phyloP scores from a whole-genome alignment of 441 rosid species.

The Erysimum cheiri region DNA sequence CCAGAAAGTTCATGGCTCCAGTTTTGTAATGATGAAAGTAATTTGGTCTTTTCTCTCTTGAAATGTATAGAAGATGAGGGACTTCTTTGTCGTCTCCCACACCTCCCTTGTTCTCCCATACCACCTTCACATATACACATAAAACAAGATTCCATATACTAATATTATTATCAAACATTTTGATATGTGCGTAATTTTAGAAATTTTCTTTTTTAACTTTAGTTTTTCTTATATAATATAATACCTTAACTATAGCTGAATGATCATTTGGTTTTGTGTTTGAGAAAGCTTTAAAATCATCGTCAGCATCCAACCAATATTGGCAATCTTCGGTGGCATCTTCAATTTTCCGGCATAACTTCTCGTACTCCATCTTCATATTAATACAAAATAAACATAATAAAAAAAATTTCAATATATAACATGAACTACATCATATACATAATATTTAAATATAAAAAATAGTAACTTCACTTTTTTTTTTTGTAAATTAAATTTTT shows the following conservation, averaged over 20 bases:
- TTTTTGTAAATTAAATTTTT: too few species aligned
- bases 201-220: too few species aligned
- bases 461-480: too few species aligned
- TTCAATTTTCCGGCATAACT: conserved; percentile 52
- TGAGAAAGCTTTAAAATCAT: neutral
- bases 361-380: conserved; percentile 59
- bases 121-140: too few species aligned
- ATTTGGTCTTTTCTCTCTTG: conserved; percentile 1
- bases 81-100: neutral
- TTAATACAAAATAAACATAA: neutral
- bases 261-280: neutral
- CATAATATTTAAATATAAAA: too few species aligned
- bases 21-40: neutral
- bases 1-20: neutral
- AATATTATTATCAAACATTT: too few species aligned
- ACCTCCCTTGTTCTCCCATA: neutral
- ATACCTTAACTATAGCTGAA: neutral
- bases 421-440: neutral
- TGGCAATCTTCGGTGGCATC: conserved; percentile 37
- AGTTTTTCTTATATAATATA: too few species aligned
- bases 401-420: too few species aligned
- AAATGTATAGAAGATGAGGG: neutral
- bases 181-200: too few species aligned
- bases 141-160: too few species aligned
- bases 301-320: neutral